These are phyloP conservation scores for Annulohypoxylon bovei DNA, from an alignment of 495 filamentous ascomycete genomes.

Conservation along the genomic window DNA sequence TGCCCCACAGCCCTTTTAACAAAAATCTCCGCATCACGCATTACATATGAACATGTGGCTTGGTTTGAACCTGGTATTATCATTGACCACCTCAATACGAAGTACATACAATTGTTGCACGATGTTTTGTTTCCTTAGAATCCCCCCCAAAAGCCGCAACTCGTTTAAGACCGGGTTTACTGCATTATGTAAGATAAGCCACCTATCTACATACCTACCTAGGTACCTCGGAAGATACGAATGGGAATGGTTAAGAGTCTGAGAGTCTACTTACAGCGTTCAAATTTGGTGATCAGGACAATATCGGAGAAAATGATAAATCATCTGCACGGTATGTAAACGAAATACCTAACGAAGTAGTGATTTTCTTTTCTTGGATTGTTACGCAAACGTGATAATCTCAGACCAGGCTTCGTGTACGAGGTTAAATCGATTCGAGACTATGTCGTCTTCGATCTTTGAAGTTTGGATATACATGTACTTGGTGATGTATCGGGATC, in stretches of 20 bases:
- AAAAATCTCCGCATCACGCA: neutral
- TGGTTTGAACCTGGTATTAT: neutral
- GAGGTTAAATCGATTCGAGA: neutral
- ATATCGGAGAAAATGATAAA: neutral
- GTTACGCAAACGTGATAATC: neutral
- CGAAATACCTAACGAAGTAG: neutral
- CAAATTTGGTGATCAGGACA: neutral
- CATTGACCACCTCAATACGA: neutral
- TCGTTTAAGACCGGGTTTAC: no score
- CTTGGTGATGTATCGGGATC: slow-evolving; percentile 22
- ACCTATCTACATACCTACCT: slow-evolving; percentile 2
- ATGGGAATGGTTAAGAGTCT: neutral
- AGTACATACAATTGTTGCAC: neutral
- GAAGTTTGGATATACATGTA: neutral
- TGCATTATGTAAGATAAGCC: no score
- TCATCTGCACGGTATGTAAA: neutral
- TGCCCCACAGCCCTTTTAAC: neutral
- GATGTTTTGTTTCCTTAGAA: neutral
- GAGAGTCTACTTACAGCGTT: neutral
- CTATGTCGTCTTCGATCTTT: neutral
- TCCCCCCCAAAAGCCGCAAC: no score
- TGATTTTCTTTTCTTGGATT: neutral
- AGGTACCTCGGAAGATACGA: neutral
- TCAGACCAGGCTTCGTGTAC: neutral
- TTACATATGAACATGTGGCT: neutral